Percentiles rank a stretch among this genome's conserved stretches.
Conservation (phyloP, 805 yeast species). For the Candida nanaspora region DNA sequence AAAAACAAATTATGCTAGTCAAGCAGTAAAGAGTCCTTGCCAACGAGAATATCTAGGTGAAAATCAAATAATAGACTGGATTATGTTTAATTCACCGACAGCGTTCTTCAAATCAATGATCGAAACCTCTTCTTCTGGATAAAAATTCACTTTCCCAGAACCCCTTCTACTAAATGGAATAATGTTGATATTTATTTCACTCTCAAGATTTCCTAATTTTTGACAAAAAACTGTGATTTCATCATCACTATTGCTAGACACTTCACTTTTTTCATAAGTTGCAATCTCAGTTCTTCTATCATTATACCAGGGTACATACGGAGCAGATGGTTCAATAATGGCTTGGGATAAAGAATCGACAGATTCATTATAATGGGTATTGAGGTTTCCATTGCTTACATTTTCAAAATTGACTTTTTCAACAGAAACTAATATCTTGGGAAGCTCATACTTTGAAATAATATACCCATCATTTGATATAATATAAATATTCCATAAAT, state of each 20-base stretch:
- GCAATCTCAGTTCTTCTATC: slow-evolving; percentile 18
- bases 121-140: neutral
- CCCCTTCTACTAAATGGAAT: neutral
- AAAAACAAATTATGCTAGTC: too few relatives aligned
- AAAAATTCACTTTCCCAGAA: neutral
- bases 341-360: slow-evolving; percentile 38
- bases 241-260: neutral
- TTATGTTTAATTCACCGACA: neutral
- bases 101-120: neutral
- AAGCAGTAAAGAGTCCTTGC: too few relatives aligned
- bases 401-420: neutral
- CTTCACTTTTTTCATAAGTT: slow-evolving; percentile 1
- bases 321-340: slow-evolving; percentile 48
- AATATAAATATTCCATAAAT: slow-evolving; percentile 23
- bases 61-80: too few relatives aligned
- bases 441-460: slow-evolving; percentile 34
- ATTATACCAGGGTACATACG: slow-evolving; percentile 19
- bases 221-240: neutral
- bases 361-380: neutral
- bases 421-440: slow-evolving; percentile 14
- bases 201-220: neutral
- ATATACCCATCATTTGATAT: slow-evolving; percentile 32
- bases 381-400: slow-evolving; percentile 14
- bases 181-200: neutral
- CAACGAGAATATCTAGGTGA: too few relatives aligned